Base-by-base conservation (phyloP, 2,329 filamentous ascomycete species). In the Zopfia rhizophila region DNA sequence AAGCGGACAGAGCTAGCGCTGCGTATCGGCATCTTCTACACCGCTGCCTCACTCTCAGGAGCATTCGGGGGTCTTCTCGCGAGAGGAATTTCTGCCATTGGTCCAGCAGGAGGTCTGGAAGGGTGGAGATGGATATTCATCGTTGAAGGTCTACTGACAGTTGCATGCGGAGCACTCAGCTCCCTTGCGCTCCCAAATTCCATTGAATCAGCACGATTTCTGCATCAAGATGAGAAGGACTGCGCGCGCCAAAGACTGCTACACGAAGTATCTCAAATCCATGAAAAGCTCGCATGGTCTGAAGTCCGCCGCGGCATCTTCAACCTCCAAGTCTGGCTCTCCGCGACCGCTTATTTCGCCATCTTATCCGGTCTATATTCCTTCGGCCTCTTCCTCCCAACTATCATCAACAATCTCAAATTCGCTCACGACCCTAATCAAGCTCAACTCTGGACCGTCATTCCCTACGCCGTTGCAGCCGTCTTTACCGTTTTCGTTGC, bases 21-120 rank as follows among this genome's bases (percentile, higher is more conserved):
- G 25, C 76, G 86, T 4, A 85, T 89, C 37, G 86, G 84, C 21
- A 72, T 88, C 5, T 88, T 89, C 59, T 89, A 87, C 62, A 87
- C 84, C 1, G 83, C 84, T 2, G 84, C 85, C 0, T 86, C 84
- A 1, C 68, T 88, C 4, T 85, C 83, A 0, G 84, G 84, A 2
- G 84, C 84, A 1, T 87, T 87, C 60, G 83, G 83, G 19, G 84
- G 82, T 5, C 74, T 88, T 0, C 73, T 87, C 5, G 85, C 85
- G 6, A 76, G 83, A 7, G 85, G 83, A 0, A 71, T 88, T 5
- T 79, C 81, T 1, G 77, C 80, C n/a, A 86, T 88, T 45, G 82
- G 78, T 0, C 75, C 76, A 0, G 66, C 74, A 3, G 82, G 80
- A 1, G 79, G 79, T 0, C 69, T 84, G 3, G 78, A 77, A 48